Evolutionary conservation across 805 yeast species (phyloP), one percentile per base, ranked within the genome.

Genomic region (Barnettozyma siamensis): DNA sequence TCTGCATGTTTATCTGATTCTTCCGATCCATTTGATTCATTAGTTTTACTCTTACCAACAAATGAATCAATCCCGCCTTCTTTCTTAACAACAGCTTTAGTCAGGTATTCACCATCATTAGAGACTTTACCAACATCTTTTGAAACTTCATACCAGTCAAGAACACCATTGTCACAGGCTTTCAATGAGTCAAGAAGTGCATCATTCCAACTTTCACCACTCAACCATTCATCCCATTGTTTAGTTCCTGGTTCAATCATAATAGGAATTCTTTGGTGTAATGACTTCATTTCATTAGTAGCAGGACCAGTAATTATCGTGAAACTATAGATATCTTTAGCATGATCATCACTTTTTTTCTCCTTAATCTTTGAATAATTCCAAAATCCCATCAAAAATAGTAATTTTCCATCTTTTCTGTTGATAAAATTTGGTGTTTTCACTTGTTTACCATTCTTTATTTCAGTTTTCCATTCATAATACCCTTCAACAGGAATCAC

Each of bases 401-500:
- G 62, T 32, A 88, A 49, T 7, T 73, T 64, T 0, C 63, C 60
- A 42, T 73, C 76, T 32, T 67, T 70, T 26, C 83, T 67, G 27
- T 69, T 73, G 15, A 88, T 69, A 53, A 66, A 89, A 56, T 81
- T 76, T 0, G 96, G 96, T 0, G 59, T 58, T 54, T 78, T 82
- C 9, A 64, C 65, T 3, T 53, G 54, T 33, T 59, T 64, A 24
- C 52, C 46, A 21, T 57, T 61, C 40, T 41, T 43, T 2, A 55
- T 46, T 15, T 53, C 48, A 19, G 52, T 50, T 13, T 46, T 48
- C 96, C 97, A 89, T 60, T 89, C 97, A 55, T 76, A 89, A 59
- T 89, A 89, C 0, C 96, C 96, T 52, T 76, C 73, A 31, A 85
- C 72, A 0, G 95, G 91, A 0, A 88, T 76, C 1, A 82, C 79